These are phyloP conservation scores for Colletotrichum caudatum DNA, from an alignment of 2,329 filamentous ascomycete genomes.

Conservation along the genomic window DNA sequence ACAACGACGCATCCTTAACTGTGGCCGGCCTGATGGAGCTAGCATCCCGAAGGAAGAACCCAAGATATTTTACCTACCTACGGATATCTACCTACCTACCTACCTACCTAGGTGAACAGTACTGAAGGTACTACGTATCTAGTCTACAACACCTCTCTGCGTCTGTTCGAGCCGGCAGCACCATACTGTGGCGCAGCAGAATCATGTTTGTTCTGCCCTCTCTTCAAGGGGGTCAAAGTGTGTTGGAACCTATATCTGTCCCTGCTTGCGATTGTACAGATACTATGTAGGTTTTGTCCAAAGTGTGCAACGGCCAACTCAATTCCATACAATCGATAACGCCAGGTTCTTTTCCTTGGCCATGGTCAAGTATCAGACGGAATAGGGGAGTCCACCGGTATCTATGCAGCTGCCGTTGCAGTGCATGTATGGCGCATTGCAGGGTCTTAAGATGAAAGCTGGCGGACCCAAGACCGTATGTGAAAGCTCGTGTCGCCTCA, in stretches of 20 bases:
- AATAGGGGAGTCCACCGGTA: constrained; percentile 11
- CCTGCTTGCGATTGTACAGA: constrained; percentile 9
- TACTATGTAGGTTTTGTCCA: background rate
- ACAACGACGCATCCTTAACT: background rate
- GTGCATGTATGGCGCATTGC: constrained; percentile 1
- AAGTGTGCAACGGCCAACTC: constrained; percentile 10
- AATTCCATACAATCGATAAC: background rate
- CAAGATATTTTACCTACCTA: too few relatives aligned
- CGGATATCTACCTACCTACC: too few relatives aligned
- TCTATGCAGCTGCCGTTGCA: constrained; percentile 15
- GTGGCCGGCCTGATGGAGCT: background rate
- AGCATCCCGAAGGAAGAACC: background rate
- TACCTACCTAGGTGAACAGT: too few relatives aligned
- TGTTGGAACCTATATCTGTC: constrained; percentile 1
- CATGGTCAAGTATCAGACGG: background rate
- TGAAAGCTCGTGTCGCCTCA: background rate
- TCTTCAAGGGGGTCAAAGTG: background rate
- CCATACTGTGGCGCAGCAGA: background rate
- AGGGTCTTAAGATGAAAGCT: background rate
- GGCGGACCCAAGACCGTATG: constrained; percentile 8
- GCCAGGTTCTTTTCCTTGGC: background rate
- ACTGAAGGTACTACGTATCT: too few relatives aligned
- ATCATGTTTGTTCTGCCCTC: constrained; percentile 3
- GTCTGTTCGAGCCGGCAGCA: background rate
- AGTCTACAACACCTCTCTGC: too few relatives aligned